phyloP scores from a whole-genome alignment of 495 filamentous ascomycete genomes.

The Aspergillus taichungensis region DNA sequence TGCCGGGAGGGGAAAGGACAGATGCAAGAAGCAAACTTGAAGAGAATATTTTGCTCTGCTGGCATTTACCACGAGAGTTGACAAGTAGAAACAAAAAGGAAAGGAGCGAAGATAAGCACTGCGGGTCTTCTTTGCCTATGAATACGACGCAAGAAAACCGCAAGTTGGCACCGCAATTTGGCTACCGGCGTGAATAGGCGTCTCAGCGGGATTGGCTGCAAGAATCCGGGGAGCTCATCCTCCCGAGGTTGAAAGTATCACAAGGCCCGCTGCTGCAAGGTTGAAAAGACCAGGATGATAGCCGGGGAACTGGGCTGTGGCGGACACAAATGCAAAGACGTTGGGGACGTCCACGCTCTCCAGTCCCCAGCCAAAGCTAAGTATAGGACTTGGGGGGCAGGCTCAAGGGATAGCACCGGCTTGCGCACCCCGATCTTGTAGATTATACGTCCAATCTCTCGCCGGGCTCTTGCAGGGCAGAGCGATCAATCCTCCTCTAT shows the following conservation, averaged over 20 bases:
- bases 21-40: no score
- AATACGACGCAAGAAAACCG: not conserved
- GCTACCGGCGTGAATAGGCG: not conserved
- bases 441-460: slow-evolving; percentile 26
- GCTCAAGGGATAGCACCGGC: slow-evolving; percentile 3
- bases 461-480: slow-evolving; percentile 34
- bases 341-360: not conserved
- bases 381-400: no score
- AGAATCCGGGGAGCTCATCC: not conserved
- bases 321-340: slow-evolving; percentile 1
- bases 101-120: no score
- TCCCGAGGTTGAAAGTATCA: not conserved
- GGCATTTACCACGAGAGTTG: no score
- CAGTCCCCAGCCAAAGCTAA: not conserved
- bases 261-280: not conserved
- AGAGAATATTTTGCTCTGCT: no score
- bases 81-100: no score
- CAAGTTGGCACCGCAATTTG: not conserved
- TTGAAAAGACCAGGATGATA: not conserved
- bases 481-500: slow-evolving; percentile 10
- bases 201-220: not conserved
- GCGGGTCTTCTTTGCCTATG: not conserved
- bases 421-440: slow-evolving; percentile 16
- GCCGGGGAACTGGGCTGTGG: not conserved
- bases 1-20: no score